A percentile compares a stretch with the other conserved stretches of the same genome.
Conservation (phyloP, 176 grass and related monocot species). For the Cymbopogon citratus region DNA sequence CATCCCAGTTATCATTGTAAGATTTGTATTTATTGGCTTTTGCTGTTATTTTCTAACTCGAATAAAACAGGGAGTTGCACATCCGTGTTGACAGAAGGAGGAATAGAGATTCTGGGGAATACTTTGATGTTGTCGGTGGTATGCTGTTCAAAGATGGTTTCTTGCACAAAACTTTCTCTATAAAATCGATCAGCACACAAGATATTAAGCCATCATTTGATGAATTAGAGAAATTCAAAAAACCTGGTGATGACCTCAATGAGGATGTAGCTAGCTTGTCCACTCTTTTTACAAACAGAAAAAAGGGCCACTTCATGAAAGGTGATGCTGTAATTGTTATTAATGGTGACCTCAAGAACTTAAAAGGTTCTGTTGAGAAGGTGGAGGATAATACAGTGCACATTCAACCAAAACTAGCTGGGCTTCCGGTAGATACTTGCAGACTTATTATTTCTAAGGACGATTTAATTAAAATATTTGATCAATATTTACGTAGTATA, state of each 20-base stretch:
- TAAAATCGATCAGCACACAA: conserved; percentile 62
- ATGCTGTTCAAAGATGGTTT: conserved; percentile 85
- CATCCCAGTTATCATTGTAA: conserved; percentile 3
- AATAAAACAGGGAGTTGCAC: conserved; percentile 52
- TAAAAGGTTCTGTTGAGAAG: conserved; percentile 80
- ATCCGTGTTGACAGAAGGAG: conserved; percentile 58
- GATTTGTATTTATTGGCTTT: conserved; percentile 11
- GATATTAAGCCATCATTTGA: conserved; percentile 70
- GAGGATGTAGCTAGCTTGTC: conserved; percentile 66
- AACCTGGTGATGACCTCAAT: conserved; percentile 62
- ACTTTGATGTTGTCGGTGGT: conserved; percentile 61
- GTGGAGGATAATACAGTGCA: conserved; percentile 70
- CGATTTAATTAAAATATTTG: neutral
- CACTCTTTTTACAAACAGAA: conserved; percentile 74
- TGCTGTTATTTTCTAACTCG: conserved; percentile 14
- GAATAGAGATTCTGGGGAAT: conserved; percentile 60
- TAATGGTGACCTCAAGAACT: conserved; percentile 63
- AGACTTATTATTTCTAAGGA: neutral
- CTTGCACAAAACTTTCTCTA: conserved; percentile 65
- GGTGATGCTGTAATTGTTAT: conserved; percentile 79
- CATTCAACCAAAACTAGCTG: conserved; percentile 52
- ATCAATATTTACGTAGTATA: neutral
- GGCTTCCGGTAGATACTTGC: conserved; percentile 50
- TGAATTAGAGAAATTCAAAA: conserved; percentile 80
- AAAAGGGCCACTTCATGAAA: conserved; percentile 86